Evolutionary conservation across 2,329 filamentous ascomycete species (phyloP).

Genomic region (Penicillium crustosum): DNA sequence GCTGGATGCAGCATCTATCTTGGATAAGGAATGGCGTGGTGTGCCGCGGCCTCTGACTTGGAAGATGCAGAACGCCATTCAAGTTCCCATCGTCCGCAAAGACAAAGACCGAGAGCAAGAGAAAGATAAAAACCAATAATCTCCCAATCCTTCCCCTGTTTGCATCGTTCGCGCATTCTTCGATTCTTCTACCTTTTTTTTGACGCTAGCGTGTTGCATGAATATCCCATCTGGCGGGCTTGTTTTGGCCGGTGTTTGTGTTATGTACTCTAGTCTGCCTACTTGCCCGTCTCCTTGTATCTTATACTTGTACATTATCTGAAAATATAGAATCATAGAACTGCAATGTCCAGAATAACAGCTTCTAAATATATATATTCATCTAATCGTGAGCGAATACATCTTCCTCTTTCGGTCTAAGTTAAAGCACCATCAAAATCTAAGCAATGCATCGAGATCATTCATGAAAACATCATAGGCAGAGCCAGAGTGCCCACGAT

Average conservation of each 20-base stretch:
- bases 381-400: background rate
- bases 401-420: background rate
- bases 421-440: slow-evolving; percentile 1
- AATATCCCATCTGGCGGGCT: slow-evolving; percentile 13
- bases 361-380: background rate
- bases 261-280: slow-evolving; percentile 14
- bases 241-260: slow-evolving; percentile 9
- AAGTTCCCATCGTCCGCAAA: slow-evolving; percentile 27
- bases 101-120: slow-evolving; percentile 4
- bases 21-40: slow-evolving; percentile 36
- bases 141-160: background rate
- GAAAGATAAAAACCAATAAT: background rate
- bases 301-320: slow-evolving; percentile 19
- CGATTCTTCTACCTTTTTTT: slow-evolving; percentile 14
- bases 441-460: slow-evolving; percentile 11
- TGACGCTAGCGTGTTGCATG: slow-evolving; percentile 23
- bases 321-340: slow-evolving; percentile 15
- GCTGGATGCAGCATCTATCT: slow-evolving; percentile 35
- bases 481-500: too few relatives aligned
- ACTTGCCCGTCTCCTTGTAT: slow-evolving; percentile 11
- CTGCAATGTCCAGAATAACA: background rate
- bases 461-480: slow-evolving; percentile 1
- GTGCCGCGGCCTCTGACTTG: slow-evolving; percentile 28
- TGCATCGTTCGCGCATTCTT: background rate
- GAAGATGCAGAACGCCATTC: slow-evolving; percentile 36